Percentiles rank a stretch among this genome's conserved stretches.
Evolutionary conservation across 371 early-diverging fungal species (phyloP).

Genomic region (Mucor lusitanicus): DNA sequence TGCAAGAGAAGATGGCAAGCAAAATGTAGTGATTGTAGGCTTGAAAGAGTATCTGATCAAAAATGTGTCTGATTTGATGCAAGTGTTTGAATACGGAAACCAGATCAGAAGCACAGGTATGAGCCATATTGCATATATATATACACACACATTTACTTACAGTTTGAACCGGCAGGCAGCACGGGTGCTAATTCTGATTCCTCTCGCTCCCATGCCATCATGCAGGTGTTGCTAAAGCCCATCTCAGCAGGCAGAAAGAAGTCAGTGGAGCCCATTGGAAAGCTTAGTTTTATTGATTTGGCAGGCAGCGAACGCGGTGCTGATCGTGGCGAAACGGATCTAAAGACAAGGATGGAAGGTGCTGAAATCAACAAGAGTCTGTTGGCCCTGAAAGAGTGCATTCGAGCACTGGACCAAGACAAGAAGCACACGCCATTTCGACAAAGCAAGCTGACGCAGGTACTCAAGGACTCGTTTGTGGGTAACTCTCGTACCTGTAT

Average conservation of each 20-base stretch:
- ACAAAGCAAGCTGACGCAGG: slow-evolving; percentile 97
- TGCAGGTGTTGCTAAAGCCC: slow-evolving; percentile 78
- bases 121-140: background rate
- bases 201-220: slow-evolving; percentile 90
- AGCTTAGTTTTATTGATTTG: slow-evolving; percentile 86
- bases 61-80: slow-evolving; percentile 83
- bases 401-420: slow-evolving; percentile 95
- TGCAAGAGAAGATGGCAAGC: slow-evolving; percentile 96
- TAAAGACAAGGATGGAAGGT: slow-evolving; percentile 95
- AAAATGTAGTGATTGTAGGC: slow-evolving; percentile 90
- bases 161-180: slow-evolving; percentile 7
- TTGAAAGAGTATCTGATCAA: slow-evolving; percentile 84
- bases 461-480: slow-evolving; percentile 96
- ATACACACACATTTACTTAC: background rate
- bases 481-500: slow-evolving; percentile 97
- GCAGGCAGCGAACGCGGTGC: slow-evolving; percentile 95
- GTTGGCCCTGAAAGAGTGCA: slow-evolving; percentile 97
- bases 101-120: slow-evolving; percentile 86
- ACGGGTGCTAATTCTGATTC: slow-evolving; percentile 83
- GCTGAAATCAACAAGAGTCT: slow-evolving; percentile 99
- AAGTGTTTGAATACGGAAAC: slow-evolving; percentile 93
- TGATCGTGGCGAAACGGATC: slow-evolving; percentile 92
- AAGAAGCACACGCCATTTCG: slow-evolving; percentile 97
- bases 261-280: slow-evolving; percentile 50
- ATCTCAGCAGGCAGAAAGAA: slow-evolving; percentile 49